Evolutionary conservation across 176 grass and related monocot species (phyloP), one percentile per base, ranked within the genome.

Genomic region (Saccharum spontaneum): DNA sequence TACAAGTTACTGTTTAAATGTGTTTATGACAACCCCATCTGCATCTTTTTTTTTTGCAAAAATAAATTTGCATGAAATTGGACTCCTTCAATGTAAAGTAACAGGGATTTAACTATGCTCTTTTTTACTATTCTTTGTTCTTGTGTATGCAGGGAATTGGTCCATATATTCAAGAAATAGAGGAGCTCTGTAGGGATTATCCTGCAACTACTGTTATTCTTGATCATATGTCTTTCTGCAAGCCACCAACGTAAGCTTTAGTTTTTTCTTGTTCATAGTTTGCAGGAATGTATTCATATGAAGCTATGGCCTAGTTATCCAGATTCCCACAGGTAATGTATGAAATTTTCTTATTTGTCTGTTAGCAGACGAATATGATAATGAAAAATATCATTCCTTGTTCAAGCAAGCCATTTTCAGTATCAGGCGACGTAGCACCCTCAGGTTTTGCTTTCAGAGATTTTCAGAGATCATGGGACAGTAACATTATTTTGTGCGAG

Each of bases 181-280:
- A 92, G 72, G 88, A 94, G 71, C 87, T 97, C 14, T 94, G 95
- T 86, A 83, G 48, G 11, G 78, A 86, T 69, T 91, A 92, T 84
- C 88, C 92, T 73, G 39, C 77, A 76, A 97, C 95, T 69, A 86
- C 75, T 75, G 90, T 97, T 83, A 75, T 97, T 79, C 79, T 97
- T 59, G 92, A 97, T 73, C 95, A 97, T 50, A 92, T 97, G 88
- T 86, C 86, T 88, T 94, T 97, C 91, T 97, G 95, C 90, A 94
- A 94, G 63, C 92, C 92, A 77, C 92, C 95, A 73, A 71, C 8
- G 95, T 97, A 84, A 84, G 71, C 75, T 74, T 68, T 39, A 62
- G 20, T 13, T 78, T 50, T 68, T 37, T 31, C 37, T 49, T 46
- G 4, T 85, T 39, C 34, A 38, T 73, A 55, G 70, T 37, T 40